Evolutionary conservation across 306 rosid genomes (phyloP).

Genomic region (Malus orientalis): DNA sequence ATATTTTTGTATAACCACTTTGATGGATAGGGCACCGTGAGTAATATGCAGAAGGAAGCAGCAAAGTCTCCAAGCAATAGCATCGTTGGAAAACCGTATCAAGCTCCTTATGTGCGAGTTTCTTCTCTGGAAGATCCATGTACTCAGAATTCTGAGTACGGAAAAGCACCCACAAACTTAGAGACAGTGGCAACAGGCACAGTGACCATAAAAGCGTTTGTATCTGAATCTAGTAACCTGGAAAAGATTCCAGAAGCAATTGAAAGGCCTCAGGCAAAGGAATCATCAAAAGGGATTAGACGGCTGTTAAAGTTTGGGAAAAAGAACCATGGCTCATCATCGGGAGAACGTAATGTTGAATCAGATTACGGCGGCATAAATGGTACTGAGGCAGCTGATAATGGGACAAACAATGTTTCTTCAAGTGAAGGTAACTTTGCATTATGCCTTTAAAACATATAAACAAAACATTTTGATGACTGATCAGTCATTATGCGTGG

Average conservation of each 20-base stretch:
- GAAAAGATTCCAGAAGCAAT: conserved; percentile 79
- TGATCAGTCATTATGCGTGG: background rate
- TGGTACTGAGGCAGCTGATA: conserved; percentile 58
- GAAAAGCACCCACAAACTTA: conserved; percentile 47
- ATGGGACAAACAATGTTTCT: conserved; percentile 33
- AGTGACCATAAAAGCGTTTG: conserved; percentile 42
- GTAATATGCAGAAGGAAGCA: conserved; percentile 35
- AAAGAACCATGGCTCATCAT: conserved; percentile 65
- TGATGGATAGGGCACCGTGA: conserved; percentile 36
- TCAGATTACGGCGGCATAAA: conserved; percentile 45
- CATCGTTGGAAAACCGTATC: conserved; percentile 38
- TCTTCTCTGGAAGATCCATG: conserved; percentile 83
- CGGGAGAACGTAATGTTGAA: conserved; percentile 45
- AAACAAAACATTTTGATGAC: background rate
- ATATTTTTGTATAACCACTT: conserved; percentile 8
- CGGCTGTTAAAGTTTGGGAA: conserved; percentile 76
- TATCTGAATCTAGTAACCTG: conserved; percentile 53
- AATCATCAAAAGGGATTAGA: conserved; percentile 70
- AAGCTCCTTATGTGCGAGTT: conserved; percentile 64
- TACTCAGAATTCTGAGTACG: conserved; percentile 55
- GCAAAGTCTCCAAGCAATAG: conserved; percentile 31
- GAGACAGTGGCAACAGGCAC: conserved; percentile 38
- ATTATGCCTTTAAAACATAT: background rate
- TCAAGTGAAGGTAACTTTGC: conserved; percentile 62
- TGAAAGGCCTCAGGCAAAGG: conserved; percentile 73